Evolutionary conservation across 2,329 filamentous ascomycete genomes (phyloP).

Genomic region (Curvularia sp.): DNA sequence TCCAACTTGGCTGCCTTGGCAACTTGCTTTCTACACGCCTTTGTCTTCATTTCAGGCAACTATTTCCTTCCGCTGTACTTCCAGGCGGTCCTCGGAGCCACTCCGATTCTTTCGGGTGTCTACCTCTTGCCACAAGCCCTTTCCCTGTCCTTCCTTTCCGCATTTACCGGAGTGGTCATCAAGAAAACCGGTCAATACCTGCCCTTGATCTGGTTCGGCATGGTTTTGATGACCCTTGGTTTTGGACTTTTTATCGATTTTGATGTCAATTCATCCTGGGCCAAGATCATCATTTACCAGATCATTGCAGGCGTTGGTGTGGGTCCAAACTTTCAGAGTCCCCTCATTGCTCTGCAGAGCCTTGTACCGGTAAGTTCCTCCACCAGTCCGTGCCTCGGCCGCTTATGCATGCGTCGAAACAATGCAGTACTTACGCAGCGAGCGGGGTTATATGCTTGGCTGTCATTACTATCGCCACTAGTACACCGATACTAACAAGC

Average conservation of each 20-base stretch:
- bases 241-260: constrained; percentile 51
- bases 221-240: constrained; percentile 48
- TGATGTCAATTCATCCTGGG: constrained; percentile 41
- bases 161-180: constrained; percentile 61
- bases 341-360: constrained; percentile 72
- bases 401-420: constrained; percentile 2
- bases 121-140: constrained; percentile 76
- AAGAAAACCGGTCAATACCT: constrained; percentile 56
- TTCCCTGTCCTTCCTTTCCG: constrained; percentile 69
- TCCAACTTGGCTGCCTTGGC: constrained; percentile 71
- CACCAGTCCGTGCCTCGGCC: constrained; percentile 3
- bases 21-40: constrained; percentile 75
- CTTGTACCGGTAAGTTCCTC: constrained; percentile 56
- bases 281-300: constrained; percentile 51
- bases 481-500: constrained; percentile 22
- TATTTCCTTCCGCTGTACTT: constrained; percentile 90
- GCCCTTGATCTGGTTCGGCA: constrained; percentile 48
- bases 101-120: constrained; percentile 74
- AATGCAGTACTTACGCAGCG: neutral
- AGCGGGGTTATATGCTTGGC: constrained; percentile 8
- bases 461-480: constrained; percentile 5
- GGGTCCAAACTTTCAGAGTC: constrained; percentile 73
- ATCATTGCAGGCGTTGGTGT: constrained; percentile 54
- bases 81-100: constrained; percentile 73
- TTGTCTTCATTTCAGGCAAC: constrained; percentile 76